Evolutionary conservation across 2,329 filamentous ascomycete species (phyloP).

Genomic region (Nemania diffusa): DNA sequence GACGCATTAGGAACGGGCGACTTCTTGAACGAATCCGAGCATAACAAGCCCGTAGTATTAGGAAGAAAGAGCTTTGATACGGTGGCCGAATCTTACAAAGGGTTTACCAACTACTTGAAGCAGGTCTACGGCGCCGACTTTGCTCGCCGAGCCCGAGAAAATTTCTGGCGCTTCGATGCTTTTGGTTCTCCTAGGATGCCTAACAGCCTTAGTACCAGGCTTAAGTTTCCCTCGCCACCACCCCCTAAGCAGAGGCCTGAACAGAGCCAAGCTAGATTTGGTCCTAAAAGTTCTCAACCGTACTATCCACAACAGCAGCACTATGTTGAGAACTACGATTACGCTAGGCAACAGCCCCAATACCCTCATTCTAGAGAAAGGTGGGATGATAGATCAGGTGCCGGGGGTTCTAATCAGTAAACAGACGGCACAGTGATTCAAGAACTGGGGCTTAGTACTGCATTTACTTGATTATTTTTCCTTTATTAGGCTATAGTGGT

Average conservation of each 20-base stretch:
- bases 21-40: conserved; percentile 3
- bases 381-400: too few relatives aligned
- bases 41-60: background rate
- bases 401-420: too few relatives aligned
- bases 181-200: conserved; percentile 19
- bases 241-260: conserved; percentile 6
- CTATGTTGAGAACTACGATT: conserved; percentile 6
- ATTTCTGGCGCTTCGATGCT: conserved; percentile 24
- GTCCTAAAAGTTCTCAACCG: background rate
- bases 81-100: conserved; percentile 15
- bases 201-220: conserved; percentile 17
- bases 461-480: too few relatives aligned
- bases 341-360: too few relatives aligned
- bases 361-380: background rate
- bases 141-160: conserved; percentile 27
- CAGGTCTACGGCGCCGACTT: conserved; percentile 26
- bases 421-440: too few relatives aligned
- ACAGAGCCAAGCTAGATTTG: conserved; percentile 1
- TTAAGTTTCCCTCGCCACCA: background rate
- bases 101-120: conserved; percentile 21
- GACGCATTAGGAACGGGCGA: conserved; percentile 18
- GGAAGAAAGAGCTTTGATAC: conserved; percentile 22
- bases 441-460: too few relatives aligned
- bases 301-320: conserved; percentile 10
- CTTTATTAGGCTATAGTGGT: too few relatives aligned